Base-by-base conservation (phyloP, 1,284 basidiomycete genomes). In the Apiotrichum montevideense region DNA sequence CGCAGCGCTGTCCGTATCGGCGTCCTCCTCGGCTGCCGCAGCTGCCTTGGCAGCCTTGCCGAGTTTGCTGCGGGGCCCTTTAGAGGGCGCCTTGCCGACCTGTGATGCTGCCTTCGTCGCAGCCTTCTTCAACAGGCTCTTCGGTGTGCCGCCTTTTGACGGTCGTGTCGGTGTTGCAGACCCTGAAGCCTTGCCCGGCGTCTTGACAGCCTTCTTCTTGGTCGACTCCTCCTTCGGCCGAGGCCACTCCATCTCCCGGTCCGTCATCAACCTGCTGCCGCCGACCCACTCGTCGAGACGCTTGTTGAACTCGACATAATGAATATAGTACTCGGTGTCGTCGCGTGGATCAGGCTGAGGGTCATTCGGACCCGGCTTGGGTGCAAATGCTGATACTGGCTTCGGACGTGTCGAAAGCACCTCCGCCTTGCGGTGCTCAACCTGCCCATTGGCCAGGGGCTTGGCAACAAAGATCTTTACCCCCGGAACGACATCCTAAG, bases 211-310 rank as follows among this genome's bases (percentile, higher is more conserved):
- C 4, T 32, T 37, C 74, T 75, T 76, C 65, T 80, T 79, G 58
- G 68, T 72, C 47, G 69, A 67, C 44, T 67, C 69, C 50, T 73
- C 72, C 33, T 73, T 72, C 0, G 67, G 45, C 59, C 72, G 69
- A 1, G 96, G 96, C 93, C 91, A 97, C 74, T 97, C 91, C 64
- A 99, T 83, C 70, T 97, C 93, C 63, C 87, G 83, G 58, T 81
- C 83, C 35, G 94, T 81, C 48, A 97, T 83, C 57, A 99, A 82
- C 37, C 93, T 84, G 3, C 88, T 87, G 14, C 89, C 90, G 33
- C 86, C 80, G n/a, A 99, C 88, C 96, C 96, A 99, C 64, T 97
- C 96, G 75, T 99, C 96, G 51, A 98, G 82, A 68, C 96, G 92
- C 78, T 97, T 96, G 81, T 97, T 98, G 82, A 96, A 97, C 66